Percentiles rank a stretch among this genome's conserved stretches.
Evolutionary conservation across 768 basidiomycete species (phyloP).

Genomic region (Leccinum longicurvipes): DNA sequence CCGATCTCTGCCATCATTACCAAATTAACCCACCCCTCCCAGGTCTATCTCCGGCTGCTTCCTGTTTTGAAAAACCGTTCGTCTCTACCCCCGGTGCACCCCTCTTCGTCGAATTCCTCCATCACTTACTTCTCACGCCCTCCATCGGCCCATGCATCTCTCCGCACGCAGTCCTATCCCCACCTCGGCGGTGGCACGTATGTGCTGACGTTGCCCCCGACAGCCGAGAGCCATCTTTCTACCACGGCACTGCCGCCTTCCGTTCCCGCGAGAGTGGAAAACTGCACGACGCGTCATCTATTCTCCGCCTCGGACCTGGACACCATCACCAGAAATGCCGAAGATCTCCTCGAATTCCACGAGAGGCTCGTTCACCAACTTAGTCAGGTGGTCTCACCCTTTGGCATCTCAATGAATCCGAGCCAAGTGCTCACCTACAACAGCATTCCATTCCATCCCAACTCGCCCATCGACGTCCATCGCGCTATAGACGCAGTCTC

Average conservation of each 20-base stretch:
- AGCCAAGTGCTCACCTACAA: constrained; percentile 16
- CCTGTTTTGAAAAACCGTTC: constrained; percentile 41
- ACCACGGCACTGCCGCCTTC: constrained; percentile 7
- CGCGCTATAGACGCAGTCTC: constrained; percentile 39
- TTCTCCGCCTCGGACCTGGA: constrained; percentile 59
- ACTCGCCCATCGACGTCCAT: constrained; percentile 41
- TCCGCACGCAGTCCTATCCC: constrained; percentile 46
- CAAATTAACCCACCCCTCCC: constrained; percentile 4
- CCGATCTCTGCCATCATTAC: neutral
- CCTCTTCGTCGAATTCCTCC: constrained; percentile 27
- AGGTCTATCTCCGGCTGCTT: constrained; percentile 67
- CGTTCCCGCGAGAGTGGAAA: constrained; percentile 26
- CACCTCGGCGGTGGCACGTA: constrained; percentile 23
- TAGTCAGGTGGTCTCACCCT: constrained; percentile 43
- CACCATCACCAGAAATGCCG: constrained; percentile 61
- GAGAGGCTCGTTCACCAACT: constrained; percentile 63
- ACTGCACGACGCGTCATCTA: constrained; percentile 42
- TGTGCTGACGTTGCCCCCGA: constrained; percentile 14
- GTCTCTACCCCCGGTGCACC: constrained; percentile 12
- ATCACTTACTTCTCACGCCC: constrained; percentile 35
- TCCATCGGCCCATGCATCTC: constrained; percentile 39
- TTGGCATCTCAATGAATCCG: constrained; percentile 45
- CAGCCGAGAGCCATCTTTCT: constrained; percentile 8
- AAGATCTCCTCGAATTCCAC: constrained; percentile 64
- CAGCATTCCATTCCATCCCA: neutral